phyloP scores from a whole-genome alignment of 768 basidiomycete genomes.

The Kwoniella sp. region DNA sequence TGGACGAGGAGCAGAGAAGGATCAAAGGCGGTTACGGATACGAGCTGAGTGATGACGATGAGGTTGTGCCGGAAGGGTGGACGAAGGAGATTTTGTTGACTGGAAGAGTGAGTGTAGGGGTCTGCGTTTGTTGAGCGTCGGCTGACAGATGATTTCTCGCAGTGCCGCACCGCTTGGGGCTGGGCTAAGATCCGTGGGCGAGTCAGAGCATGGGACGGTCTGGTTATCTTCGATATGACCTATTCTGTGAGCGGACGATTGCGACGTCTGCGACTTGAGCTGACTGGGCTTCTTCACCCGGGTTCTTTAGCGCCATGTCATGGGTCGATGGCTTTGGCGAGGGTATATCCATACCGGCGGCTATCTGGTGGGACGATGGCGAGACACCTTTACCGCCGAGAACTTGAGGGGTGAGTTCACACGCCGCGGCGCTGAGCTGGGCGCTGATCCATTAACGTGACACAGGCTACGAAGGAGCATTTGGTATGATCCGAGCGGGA shows the following conservation, averaged over 20 bases:
- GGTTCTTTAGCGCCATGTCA: slow-evolving; percentile 35
- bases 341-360: slow-evolving; percentile 54
- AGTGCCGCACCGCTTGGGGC: slow-evolving; percentile 47
- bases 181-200: slow-evolving; percentile 44
- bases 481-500: slow-evolving; percentile 43
- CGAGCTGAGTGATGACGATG: slow-evolving; percentile 37
- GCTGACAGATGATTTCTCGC: background rate
- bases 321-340: slow-evolving; percentile 52
- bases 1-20: slow-evolving; percentile 26
- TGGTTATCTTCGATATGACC: slow-evolving; percentile 40
- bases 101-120: slow-evolving; percentile 32
- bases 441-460: background rate
- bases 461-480: slow-evolving; percentile 50
- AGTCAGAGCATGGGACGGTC: slow-evolving; percentile 52
- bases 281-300: background rate
- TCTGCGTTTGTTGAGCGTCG: background rate
- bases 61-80: slow-evolving; percentile 49
- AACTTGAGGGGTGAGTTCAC: slow-evolving; percentile 40
- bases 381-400: slow-evolving; percentile 54
- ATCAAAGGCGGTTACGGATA: slow-evolving; percentile 46
- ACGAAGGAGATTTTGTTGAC: slow-evolving; percentile 54
- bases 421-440: too few relatives aligned
- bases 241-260: slow-evolving; percentile 34
- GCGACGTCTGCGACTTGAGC: background rate
- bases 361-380: slow-evolving; percentile 52